phyloP scores from a whole-genome alignment of 306 rosid genomes.

The Lupinus albus region DNA sequence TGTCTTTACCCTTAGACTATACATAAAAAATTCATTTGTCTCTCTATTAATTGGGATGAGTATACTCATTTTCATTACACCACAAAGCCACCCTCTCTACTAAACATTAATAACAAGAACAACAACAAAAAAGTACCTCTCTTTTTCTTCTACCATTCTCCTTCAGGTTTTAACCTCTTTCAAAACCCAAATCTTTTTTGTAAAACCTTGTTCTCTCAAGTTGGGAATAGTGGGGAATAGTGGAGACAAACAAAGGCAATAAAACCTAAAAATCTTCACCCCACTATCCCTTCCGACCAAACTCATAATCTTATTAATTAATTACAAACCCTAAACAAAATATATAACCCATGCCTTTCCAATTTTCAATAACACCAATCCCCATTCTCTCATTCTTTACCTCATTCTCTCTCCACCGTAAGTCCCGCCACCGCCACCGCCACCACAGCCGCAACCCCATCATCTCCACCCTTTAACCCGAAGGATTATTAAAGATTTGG shows the following conservation, averaged over 20 bases:
- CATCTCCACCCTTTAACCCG: too few relatives aligned
- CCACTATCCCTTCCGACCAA: conserved; percentile 32
- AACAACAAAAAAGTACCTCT: neutral
- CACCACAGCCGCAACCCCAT: conserved; percentile 27
- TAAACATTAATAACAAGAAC: neutral
- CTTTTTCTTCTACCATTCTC: conserved; percentile 11
- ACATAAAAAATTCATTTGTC: too few relatives aligned
- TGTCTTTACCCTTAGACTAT: too few relatives aligned
- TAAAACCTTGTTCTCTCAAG: conserved; percentile 44
- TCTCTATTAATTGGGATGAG: too few relatives aligned
- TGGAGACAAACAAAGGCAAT: too few relatives aligned
- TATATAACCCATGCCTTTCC: conserved; percentile 26
- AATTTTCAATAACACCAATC: neutral
- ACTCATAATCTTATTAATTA: too few relatives aligned
- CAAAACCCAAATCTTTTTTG: conserved; percentile 30
- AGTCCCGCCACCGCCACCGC: conserved; percentile 41
- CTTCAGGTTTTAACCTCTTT: conserved; percentile 33
- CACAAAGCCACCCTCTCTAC: conserved; percentile 43
- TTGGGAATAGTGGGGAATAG: conserved; percentile 59
- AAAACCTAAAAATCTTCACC: neutral
- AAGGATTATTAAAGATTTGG: neutral
- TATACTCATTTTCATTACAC: conserved; percentile 45
- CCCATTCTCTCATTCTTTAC: conserved; percentile 57
- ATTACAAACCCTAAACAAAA: too few relatives aligned
- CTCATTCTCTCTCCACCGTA: conserved; percentile 50